A percentile compares a stretch with the other conserved stretches of the same genome.
Evolutionary conservation across 441 rosid species (phyloP).

Genomic region (Bruguiera hainesii): DNA sequence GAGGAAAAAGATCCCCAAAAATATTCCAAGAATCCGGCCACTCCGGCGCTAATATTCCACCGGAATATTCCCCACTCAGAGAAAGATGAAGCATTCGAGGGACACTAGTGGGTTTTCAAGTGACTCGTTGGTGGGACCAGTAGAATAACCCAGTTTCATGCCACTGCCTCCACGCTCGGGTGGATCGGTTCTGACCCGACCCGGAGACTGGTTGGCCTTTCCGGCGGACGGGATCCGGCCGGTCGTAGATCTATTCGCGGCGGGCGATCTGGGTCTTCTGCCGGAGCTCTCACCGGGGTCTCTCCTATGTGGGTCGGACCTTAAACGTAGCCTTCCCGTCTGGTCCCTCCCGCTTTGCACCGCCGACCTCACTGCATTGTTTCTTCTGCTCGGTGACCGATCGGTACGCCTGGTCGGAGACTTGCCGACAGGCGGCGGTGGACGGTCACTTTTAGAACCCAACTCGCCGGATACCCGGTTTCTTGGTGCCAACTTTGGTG

Average conservation of each 20-base stretch:
- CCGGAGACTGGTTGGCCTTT: conserved; percentile 55
- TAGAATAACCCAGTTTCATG: background rate
- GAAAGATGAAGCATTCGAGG: conserved; percentile 85
- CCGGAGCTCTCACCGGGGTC: conserved; percentile 64
- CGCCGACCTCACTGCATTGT: conserved; percentile 24
- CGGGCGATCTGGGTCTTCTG: conserved; percentile 76
- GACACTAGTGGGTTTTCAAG: conserved; percentile 80
- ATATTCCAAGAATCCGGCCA: background rate
- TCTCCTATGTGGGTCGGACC: conserved; percentile 31
- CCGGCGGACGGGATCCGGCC: conserved; percentile 46
- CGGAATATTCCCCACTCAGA: conserved; percentile 26
- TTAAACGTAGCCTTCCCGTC: conserved; percentile 22
- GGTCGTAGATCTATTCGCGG: conserved; percentile 42
- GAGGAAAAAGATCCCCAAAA: too few species aligned
- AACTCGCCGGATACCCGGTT: conserved; percentile 15
- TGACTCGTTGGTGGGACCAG: conserved; percentile 42
- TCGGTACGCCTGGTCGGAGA: conserved; percentile 55
- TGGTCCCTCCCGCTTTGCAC: conserved; percentile 35
- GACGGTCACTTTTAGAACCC: conserved; percentile 28
- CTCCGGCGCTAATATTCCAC: background rate
- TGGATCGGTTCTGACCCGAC: conserved; percentile 43
- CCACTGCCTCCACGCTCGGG: conserved; percentile 13
- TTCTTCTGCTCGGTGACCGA: conserved; percentile 46
- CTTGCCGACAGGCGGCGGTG: conserved; percentile 22
- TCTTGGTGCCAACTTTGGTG: conserved; percentile 31